Evolutionary conservation across 331 rosid species (phyloP).

Genomic region (Prunus yedoensis): DNA sequence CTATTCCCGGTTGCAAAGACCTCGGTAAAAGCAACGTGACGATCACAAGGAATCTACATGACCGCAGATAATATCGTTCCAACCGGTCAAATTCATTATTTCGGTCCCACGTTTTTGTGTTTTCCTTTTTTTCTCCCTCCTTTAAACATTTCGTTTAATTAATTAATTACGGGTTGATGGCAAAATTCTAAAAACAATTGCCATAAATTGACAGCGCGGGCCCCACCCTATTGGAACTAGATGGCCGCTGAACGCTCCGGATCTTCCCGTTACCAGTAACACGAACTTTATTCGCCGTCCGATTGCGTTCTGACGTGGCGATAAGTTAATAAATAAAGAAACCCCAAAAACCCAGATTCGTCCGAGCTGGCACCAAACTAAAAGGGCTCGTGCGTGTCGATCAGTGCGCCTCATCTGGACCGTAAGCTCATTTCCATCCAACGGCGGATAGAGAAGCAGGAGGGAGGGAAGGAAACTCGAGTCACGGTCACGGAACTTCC

Average conservation of each 20-base stretch:
- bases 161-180: conserved; percentile 3
- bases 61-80: conserved; percentile 70
- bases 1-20: conserved; percentile 52
- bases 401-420: conserved; percentile 24
- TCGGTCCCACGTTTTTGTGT: conserved; percentile 48
- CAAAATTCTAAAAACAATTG: conserved; percentile 21
- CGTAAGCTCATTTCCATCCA: conserved; percentile 29
- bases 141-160: not conserved
- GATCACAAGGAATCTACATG: conserved; percentile 66
- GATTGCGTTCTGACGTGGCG: conserved; percentile 65
- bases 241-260: conserved; percentile 37
- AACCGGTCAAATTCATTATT: conserved; percentile 83
- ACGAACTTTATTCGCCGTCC: conserved; percentile 29
- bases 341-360: conserved; percentile 31
- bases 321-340: not conserved
- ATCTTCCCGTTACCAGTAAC: conserved; percentile 30
- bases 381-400: conserved; percentile 41
- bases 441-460: conserved; percentile 33
- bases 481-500: conserved; percentile 95
- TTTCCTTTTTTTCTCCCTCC: not conserved
- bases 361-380: conserved; percentile 67
- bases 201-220: conserved; percentile 40
- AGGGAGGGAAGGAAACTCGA: conserved; percentile 36
- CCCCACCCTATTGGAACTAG: conserved; percentile 31
- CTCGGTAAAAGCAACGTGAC: conserved; percentile 59